Evolutionary conservation across 1,284 basidiomycete species (phyloP).

Genomic region (Pseudozyma tsukubaensis): DNA sequence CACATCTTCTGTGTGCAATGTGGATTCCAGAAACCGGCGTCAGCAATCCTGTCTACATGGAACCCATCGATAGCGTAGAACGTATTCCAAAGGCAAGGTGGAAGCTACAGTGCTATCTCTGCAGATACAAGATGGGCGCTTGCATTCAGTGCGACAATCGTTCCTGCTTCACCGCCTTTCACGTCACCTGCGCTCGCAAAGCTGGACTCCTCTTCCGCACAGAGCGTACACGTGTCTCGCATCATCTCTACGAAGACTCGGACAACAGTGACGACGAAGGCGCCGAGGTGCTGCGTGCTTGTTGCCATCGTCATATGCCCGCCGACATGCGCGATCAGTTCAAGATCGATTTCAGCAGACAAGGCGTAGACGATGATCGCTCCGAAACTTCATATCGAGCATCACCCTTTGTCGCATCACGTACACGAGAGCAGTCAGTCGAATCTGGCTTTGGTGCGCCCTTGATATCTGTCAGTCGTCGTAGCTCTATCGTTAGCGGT

Average conservation of each 20-base stretch:
- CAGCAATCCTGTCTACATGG: constrained; percentile 97
- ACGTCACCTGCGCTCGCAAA: constrained; percentile 87
- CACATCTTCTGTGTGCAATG: constrained; percentile 94
- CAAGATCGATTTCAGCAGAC: constrained; percentile 42
- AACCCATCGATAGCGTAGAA: constrained; percentile 92
- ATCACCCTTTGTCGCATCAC: constrained; percentile 30
- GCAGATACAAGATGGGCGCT: constrained; percentile 83
- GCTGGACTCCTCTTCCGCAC: constrained; percentile 61
- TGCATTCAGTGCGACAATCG: constrained; percentile 96
- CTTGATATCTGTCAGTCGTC: constrained; percentile 43
- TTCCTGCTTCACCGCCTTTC: constrained; percentile 92
- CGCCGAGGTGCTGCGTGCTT: constrained; percentile 52
- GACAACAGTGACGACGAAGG: constrained; percentile 49
- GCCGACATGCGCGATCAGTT: constrained; percentile 39
- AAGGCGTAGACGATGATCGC: constrained; percentile 34
- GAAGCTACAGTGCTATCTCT: constrained; percentile 89
- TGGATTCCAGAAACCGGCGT: constrained; percentile 97
- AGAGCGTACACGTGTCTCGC: constrained; percentile 49
- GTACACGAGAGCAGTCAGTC: constrained; percentile 48
- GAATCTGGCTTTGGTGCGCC: constrained; percentile 38
- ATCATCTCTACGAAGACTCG: constrained; percentile 45
- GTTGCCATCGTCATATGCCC: constrained; percentile 65
- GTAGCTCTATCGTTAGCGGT: constrained; percentile 36
- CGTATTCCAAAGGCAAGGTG: constrained; percentile 89
- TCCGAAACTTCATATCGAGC: constrained; percentile 34